These are phyloP conservation scores for Ambrosia hybrid DNA, from an alignment of 140 eudicot genomes.

Conservation along the genomic window DNA sequence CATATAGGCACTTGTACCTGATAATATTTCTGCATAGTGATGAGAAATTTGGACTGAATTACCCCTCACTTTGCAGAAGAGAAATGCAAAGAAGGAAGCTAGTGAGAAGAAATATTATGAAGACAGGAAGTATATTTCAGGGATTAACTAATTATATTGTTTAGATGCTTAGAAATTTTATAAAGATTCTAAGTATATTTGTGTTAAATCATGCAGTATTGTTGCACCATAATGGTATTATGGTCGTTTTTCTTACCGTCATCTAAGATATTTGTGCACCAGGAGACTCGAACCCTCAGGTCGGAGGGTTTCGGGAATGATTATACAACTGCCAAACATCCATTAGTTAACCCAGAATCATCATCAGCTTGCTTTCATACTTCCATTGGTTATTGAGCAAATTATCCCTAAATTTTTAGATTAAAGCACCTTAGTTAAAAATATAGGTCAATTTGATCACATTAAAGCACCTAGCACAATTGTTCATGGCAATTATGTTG, in stretches of 20 bases:
- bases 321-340: no score
- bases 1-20: neutral
- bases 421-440: no score
- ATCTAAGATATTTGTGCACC: neutral
- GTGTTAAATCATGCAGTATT: neutral
- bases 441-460: no score
- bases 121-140: slow-evolving; percentile 61
- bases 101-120: slow-evolving; percentile 79
- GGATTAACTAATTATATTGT: slow-evolving; percentile 37
- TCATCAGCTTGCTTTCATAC: no score
- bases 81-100: slow-evolving; percentile 84
- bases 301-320: no score
- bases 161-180: neutral
- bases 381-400: no score
- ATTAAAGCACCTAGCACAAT: no score
- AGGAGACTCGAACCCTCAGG: no score
- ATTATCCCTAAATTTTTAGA: no score
- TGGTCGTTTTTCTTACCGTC: neutral
- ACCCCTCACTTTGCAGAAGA: slow-evolving; percentile 50
- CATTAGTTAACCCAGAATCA: no score
- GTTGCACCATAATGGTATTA: neutral
- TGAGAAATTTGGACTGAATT: neutral
- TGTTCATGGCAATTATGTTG: no score
- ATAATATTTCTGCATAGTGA: neutral
- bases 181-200: neutral